Base-by-base conservation (phyloP, 805 yeast species). In the Teunomyces aglyptinius region DNA sequence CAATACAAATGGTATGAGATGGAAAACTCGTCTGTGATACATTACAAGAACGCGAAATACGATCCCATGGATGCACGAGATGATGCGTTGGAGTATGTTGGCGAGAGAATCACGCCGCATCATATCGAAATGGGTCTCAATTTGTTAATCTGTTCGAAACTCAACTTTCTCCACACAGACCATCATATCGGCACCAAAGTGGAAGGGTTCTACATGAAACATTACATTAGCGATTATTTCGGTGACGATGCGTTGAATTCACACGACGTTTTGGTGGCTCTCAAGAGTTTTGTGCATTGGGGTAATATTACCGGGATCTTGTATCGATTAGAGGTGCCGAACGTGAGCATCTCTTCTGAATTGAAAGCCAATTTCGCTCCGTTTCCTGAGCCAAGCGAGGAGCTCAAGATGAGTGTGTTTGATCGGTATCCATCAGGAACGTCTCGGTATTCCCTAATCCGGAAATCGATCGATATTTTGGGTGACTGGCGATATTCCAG, bases 211-310 rank as follows among this genome's bases (percentile, higher is more conserved):
- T 73, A 67, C 50, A 59, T 79, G 63, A 64, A 67, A 31, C 60
- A 65, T 41, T 65, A 67, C 27, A 68, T 77, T 38, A 51, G 51
- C 16, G 63, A 65, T 34, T 65, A 69, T 45, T 76, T 67, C 47
- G 81, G 79, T 5, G 59, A 52, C 4, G 72, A 63, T 3, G 69
- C 73, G 0, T 50, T 77, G 22, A 58, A 58, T 6, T 69, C 75
- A 40, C 63, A 60, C 0, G 76, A 70, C 35, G 75, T 77, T 26
- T 70, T 75, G 48, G 65, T 70, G 26, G 78, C 82, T 0, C 58
- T 79, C 27, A 70, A 78, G 48, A 73, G 79, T 28, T 77, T 78
- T 51, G 75, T 73, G 15, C 82, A 79, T 57, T 79, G 83, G 83
- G 77, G 78, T 22, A 72, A 76, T 46, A 77, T 75, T 43, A 70